Base-by-base conservation (phyloP, 2,329 filamentous ascomycete species). In the Neoscytalidium dimidiatum region DNA sequence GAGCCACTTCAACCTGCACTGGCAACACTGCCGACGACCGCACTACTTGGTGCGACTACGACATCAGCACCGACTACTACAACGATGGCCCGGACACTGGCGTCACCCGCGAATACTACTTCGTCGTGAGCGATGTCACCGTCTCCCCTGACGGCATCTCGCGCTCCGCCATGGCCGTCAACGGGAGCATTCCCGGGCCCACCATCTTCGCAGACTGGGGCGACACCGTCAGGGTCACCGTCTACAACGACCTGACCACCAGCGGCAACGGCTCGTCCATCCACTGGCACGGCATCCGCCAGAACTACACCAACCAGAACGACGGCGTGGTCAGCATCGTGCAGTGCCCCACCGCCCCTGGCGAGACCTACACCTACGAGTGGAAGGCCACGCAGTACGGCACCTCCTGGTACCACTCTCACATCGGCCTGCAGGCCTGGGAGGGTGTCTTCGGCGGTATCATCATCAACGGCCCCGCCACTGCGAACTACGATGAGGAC, bases 251-350 rank as follows among this genome's bases (percentile, higher is more conserved):
- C 60, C 61, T 82, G 75, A 75, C 76, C 6, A 72, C 80, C 66
- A 64, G 63, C 53, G 35, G 41, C 21, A 89, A 90, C 67, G 86
- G 86, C 43, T 89, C 86, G 8, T 81, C 81, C 7, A 84, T 89
- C 19, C 88, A 90, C 71, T 90, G 82, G 76, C 87, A 90, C 69
- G 88, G 84, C 0, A 67, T 90, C 35, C 82, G 85, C 8, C 86
- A 90, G 71, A 79, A 82, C 66, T 77, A 81, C 70, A 85, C 80
- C 56, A 84, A 83, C 68, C 77, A 81, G 49, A 78, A 84, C 67
- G 87, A 90, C 69, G 88, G 88, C 49, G 85, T 87, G 3, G 77
- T 78, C 14, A 80, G 80, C 17, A 70, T 81, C 29, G 79, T 78
- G 6, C 75, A 79, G 69, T 80, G 78, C 67, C 78, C 77, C 1